phyloP scores from a whole-genome alignment of 441 rosid species.

The Syzygium malaccense region DNA sequence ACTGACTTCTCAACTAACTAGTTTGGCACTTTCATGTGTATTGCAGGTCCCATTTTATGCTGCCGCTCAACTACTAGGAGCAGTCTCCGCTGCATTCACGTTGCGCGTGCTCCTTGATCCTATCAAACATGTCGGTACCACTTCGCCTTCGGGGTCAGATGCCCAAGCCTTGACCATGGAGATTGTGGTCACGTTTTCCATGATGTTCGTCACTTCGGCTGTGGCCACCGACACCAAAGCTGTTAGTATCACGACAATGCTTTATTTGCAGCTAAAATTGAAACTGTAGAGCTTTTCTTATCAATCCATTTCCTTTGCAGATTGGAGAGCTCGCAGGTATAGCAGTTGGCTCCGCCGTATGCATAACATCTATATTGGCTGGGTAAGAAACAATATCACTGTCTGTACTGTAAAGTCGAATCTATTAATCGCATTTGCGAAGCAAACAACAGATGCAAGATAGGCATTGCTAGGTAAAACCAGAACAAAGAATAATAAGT shows the following conservation, averaged over 20 bases:
- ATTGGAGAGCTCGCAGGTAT: slow-evolving; percentile 59
- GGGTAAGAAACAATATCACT: slow-evolving; percentile 30
- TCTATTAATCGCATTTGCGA: neutral
- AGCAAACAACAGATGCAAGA: neutral
- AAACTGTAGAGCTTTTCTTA: neutral
- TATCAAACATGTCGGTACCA: slow-evolving; percentile 31
- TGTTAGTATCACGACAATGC: slow-evolving; percentile 16
- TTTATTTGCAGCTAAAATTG: neutral
- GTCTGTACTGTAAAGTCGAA: neutral
- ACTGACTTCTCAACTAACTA: neutral
- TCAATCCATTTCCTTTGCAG: slow-evolving; percentile 17
- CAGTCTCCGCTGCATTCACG: slow-evolving; percentile 32
- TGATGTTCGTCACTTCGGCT: slow-evolving; percentile 59
- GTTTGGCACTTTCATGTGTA: neutral
- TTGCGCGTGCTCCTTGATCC: slow-evolving; percentile 36
- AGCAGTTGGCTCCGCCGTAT: slow-evolving; percentile 65
- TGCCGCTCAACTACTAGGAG: slow-evolving; percentile 46
- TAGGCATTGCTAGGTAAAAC: neutral
- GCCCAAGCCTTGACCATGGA: slow-evolving; percentile 48
- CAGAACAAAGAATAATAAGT: neutral
- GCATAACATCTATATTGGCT: slow-evolving; percentile 54
- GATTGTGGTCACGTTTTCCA: slow-evolving; percentile 47
- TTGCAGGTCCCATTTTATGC: slow-evolving; percentile 50
- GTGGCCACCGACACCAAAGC: slow-evolving; percentile 62
- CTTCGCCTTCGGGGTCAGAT: slow-evolving; percentile 49